phyloP scores from a whole-genome alignment of 805 yeast species.

The Yamadazyma philogaea region DNA sequence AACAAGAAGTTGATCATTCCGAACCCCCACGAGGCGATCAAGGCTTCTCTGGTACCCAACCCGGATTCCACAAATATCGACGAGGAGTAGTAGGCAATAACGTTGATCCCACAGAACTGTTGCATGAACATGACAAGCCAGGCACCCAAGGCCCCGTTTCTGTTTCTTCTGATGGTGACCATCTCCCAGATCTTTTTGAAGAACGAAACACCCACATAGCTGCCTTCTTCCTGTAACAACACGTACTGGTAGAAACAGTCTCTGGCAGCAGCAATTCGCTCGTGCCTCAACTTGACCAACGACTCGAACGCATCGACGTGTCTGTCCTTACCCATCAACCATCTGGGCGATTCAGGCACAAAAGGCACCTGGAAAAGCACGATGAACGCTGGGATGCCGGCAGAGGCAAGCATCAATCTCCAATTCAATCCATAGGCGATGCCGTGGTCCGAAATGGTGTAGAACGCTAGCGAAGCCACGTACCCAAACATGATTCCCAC shows the following conservation, averaged over 20 bases:
- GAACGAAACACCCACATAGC: conserved; percentile 42
- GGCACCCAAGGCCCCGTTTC: conserved; percentile 78
- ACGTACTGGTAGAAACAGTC: conserved; percentile 60
- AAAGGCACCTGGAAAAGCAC: conserved; percentile 49
- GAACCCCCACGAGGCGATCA: conserved; percentile 83
- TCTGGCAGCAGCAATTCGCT: conserved; percentile 57
- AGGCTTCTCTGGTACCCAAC: conserved; percentile 57
- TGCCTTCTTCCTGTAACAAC: conserved; percentile 58
- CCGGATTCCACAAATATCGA: conserved; percentile 70
- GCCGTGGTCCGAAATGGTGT: conserved; percentile 47
- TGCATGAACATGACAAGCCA: conserved; percentile 86
- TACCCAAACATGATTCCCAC: conserved; percentile 70
- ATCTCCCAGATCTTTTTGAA: conserved; percentile 50
- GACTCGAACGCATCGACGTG: conserved; percentile 52
- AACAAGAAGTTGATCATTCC: conserved; percentile 78
- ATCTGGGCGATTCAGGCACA: conserved; percentile 70
- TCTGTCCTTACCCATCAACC: conserved; percentile 57
- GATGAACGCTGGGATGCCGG: conserved; percentile 53
- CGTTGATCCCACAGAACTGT: conserved; percentile 88
- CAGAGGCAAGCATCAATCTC: conserved; percentile 66
- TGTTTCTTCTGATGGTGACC: conserved; percentile 71
- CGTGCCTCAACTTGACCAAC: conserved; percentile 43
- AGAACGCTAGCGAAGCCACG: conserved; percentile 57
- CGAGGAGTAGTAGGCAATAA: conserved; percentile 82
- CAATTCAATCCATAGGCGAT: conserved; percentile 50